phyloP scores from a whole-genome alignment of 1,284 basidiomycete species.

The Malassezia nana region DNA sequence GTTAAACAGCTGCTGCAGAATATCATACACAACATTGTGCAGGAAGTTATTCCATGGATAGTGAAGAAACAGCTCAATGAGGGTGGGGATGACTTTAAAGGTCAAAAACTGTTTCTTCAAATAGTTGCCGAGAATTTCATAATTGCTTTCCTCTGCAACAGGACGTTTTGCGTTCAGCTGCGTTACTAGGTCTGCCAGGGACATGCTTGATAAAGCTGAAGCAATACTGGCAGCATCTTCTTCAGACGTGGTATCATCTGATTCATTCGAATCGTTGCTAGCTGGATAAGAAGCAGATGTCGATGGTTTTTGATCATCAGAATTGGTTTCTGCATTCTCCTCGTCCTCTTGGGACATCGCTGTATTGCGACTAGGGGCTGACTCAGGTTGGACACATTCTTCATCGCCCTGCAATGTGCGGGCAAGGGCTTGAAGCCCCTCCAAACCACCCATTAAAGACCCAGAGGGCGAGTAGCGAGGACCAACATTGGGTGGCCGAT shows the following conservation, averaged over 20 bases:
- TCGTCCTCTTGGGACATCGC: background rate
- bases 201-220: conserved; percentile 34
- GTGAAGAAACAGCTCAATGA: conserved; percentile 66
- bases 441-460: conserved; percentile 41
- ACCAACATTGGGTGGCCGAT: conserved; percentile 54
- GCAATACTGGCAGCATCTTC: conserved; percentile 26
- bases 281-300: background rate
- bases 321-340: background rate
- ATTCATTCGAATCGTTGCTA: conserved; percentile 1
- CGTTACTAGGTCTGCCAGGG: conserved; percentile 35
- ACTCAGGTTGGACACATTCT: conserved; percentile 18
- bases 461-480: conserved; percentile 42
- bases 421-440: conserved; percentile 43
- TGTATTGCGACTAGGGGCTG: background rate
- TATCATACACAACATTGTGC: conserved; percentile 91
- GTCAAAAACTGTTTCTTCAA: conserved; percentile 43
- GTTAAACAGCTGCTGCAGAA: conserved; percentile 88
- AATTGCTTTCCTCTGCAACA: background rate
- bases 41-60: conserved; percentile 97
- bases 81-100: conserved; percentile 37
- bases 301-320: background rate
- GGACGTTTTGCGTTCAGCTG: conserved; percentile 29
- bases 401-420: conserved; percentile 38
- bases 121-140: conserved; percentile 26
- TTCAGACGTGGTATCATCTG: conserved; percentile 1